Base-by-base conservation (phyloP, 768 basidiomycete species). In the Lactarius akahatsu region DNA sequence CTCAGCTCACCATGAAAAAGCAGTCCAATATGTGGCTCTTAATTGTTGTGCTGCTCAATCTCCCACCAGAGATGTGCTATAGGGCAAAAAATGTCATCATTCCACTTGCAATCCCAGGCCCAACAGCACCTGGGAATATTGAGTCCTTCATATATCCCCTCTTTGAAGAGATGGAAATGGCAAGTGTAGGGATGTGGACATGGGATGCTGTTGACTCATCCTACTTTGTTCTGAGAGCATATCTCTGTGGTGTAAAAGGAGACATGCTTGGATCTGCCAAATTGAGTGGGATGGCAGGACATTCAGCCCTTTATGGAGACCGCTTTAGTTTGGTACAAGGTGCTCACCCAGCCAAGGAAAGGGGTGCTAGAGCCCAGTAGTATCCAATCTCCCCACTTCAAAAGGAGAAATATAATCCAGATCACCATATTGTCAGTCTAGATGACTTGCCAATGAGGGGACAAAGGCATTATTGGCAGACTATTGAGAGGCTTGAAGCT, bases 261-360 rank as follows among this genome's bases (percentile, higher is more conserved):
- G 78, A 77, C 69, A 76, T 75, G 76, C 65, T 76, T 23, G 76
- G 75, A 2, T 76, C 75, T 23, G 74, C 74, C 11, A 78, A 78
- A 20, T 9, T 61, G 9, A 61, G 32, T 30, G 41, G 26, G 6
- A 61, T 61, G 60, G 60, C 45, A 45, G 60, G 60, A n/a, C 60
- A 61, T 50, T 13, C 41, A 16, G 60, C 26, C 13, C 0, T 73
- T 23, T 71, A 55, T 73, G 77, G 77, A 2, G 76, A 78, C 68
- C 59, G 72, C 6, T 78, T 78, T 63, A 67, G 62, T 18, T 43
- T 66, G 60, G 26, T 47, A 3, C 23, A 32, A 50, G 60, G 41
- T 61, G 60, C 60, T 7, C 30, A 3, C 7, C 6, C 38, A 7
- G 32, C 26, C 26, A 34, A 50, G 30, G 10, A 50, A 7, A 34